These are phyloP conservation scores for Cordyceps cicadae DNA, from an alignment of 2,329 filamentous ascomycete genomes.

Conservation along the genomic window DNA sequence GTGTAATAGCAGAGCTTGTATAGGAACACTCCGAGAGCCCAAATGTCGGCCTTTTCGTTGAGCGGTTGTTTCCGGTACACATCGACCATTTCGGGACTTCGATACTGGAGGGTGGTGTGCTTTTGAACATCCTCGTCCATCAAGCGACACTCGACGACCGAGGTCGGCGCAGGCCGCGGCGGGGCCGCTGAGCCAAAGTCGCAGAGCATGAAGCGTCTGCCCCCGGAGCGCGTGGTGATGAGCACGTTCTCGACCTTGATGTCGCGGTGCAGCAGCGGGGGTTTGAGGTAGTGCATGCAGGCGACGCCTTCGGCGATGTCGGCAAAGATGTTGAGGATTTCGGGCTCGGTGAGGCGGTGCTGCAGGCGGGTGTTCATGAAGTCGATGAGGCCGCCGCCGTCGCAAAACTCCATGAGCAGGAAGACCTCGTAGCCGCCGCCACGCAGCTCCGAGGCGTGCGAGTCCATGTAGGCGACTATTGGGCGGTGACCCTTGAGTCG, in stretches of 20 bases:
- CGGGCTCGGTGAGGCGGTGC: conserved; percentile 91
- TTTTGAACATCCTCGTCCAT: conserved; percentile 97
- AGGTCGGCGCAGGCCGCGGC: conserved; percentile 75
- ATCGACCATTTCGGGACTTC: conserved; percentile 97
- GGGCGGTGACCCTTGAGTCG: conserved; percentile 91
- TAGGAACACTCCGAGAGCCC: conserved; percentile 87
- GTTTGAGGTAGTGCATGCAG: conserved; percentile 98
- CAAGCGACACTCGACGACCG: conserved; percentile 77
- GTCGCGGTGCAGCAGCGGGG: conserved; percentile 84
- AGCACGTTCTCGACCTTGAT: conserved; percentile 97
- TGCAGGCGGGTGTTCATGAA: conserved; percentile 99
- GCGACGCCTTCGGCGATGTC: conserved; percentile 95
- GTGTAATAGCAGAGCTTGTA: conserved; percentile 99
- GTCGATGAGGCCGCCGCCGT: conserved; percentile 90
- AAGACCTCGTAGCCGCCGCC: conserved; percentile 97
- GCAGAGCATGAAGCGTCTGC: conserved; percentile 84
- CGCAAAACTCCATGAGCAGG: conserved; percentile 94
- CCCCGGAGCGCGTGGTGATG: conserved; percentile 61
- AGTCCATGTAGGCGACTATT: conserved; percentile 98
- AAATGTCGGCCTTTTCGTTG: conserved; percentile 98
- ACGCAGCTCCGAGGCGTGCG: conserved; percentile 87
- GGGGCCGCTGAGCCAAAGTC: conserved; percentile 91
- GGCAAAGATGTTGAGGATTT: conserved; percentile 93
- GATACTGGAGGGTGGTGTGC: conserved; percentile 94
- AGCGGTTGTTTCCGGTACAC: conserved; percentile 95